A percentile compares a stretch with the other conserved stretches of the same genome.
phyloP scores from a whole-genome alignment of 176 grass and related monocot genomes.

The Phragmites australis region DNA sequence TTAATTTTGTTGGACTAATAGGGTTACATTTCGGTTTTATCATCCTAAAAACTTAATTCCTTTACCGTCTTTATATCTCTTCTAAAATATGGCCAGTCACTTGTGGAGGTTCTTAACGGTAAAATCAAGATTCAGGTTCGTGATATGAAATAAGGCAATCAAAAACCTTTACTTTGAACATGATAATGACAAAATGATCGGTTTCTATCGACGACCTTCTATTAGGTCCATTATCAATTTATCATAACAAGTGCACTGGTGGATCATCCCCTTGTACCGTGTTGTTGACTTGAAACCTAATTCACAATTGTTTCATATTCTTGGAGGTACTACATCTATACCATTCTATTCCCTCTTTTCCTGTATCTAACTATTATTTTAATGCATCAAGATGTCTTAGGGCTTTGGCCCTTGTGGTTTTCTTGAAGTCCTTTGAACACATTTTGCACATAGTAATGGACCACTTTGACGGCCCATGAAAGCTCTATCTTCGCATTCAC shows the following conservation, averaged over 20 bases:
- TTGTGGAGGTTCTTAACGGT: neutral
- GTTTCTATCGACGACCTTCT: neutral
- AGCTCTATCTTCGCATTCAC: neutral
- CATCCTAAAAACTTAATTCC: neutral
- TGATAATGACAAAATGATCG: neutral
- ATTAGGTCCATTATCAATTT: too few relatives aligned
- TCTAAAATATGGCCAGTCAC: neutral
- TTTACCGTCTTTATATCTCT: neutral
- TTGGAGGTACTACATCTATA: too few relatives aligned
- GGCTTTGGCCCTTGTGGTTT: neutral
- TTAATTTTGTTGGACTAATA: neutral
- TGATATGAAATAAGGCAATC: conserved; percentile 14
- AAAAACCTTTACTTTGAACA: neutral
- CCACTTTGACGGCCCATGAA: neutral
- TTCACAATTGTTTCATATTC: neutral
- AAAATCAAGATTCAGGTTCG: neutral
- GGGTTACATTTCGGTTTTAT: neutral
- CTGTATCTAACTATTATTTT: neutral
- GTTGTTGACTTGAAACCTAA: neutral
- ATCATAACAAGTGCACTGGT: neutral
- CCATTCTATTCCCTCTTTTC: neutral
- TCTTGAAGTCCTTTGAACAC: neutral
- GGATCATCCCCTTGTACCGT: neutral
- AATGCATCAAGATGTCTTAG: neutral
- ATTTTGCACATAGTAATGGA: neutral